phyloP scores from a whole-genome alignment of 495 filamentous ascomycete species.

The Aspergillus carlsbadensis region DNA sequence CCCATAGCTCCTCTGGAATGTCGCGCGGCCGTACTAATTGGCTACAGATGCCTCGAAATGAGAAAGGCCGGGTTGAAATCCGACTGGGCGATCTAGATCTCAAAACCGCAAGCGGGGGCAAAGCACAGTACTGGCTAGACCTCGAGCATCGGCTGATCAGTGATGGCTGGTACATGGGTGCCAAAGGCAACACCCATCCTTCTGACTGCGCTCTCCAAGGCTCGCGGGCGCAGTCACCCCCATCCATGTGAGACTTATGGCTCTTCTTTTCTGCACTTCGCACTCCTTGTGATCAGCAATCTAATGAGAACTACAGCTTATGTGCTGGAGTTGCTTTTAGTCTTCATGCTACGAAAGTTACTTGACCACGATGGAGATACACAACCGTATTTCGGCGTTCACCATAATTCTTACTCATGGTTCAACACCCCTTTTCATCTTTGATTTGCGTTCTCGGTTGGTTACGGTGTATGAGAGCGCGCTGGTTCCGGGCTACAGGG shows the following conservation, averaged over 20 bases:
- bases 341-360: conserved; percentile 19
- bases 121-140: conserved; percentile 70
- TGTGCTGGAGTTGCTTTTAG: conserved; percentile 14
- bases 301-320: conserved; percentile 16
- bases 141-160: conserved; percentile 61
- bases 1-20: neutral
- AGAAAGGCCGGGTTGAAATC: conserved; percentile 57
- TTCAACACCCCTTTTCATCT: neutral
- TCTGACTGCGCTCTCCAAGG: conserved; percentile 36
- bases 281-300: conserved; percentile 6
- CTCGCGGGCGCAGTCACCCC: conserved; percentile 15
- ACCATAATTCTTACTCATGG: neutral
- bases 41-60: conserved; percentile 27
- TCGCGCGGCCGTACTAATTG: neutral
- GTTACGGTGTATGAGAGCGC: neutral
- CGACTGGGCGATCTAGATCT: conserved; percentile 84
- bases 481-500: neutral
- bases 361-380: conserved; percentile 9
- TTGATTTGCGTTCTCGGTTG: neutral
- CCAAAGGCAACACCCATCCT: conserved; percentile 23
- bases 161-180: conserved; percentile 71
- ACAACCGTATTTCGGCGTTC: neutral
- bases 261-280: conserved; percentile 4
- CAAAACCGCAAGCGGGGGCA: conserved; percentile 69
- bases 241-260: conserved; percentile 20